Evolutionary conservation across 768 basidiomycete genomes (phyloP).

Genomic region (Mycena floridula): DNA sequence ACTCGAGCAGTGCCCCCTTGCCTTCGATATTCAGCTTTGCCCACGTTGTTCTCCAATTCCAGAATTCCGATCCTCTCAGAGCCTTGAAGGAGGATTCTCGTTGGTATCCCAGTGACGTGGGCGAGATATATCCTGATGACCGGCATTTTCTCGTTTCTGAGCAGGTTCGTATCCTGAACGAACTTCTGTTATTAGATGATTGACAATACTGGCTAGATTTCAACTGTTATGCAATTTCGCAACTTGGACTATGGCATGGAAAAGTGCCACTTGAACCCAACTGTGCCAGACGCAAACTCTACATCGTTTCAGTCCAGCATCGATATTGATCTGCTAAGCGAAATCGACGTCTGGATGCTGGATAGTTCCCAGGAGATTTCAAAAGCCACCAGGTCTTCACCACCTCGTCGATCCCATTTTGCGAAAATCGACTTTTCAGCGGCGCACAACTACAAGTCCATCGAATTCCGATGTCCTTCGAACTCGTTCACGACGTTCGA

Average conservation of each 20-base stretch:
- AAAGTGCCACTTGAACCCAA: background rate
- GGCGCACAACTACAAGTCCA: no score
- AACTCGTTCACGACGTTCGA: no score
- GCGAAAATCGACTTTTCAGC: background rate
- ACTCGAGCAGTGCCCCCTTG: background rate
- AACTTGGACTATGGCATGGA: background rate
- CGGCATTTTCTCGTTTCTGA: slow-evolving; percentile 1
- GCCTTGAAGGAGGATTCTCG: background rate
- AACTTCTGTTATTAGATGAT: no score
- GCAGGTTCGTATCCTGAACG: slow-evolving; percentile 4
- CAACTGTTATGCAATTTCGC: slow-evolving; percentile 2
- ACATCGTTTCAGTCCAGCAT: background rate
- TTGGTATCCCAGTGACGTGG: background rate
- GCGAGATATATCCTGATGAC: slow-evolving; percentile 3
- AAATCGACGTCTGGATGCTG: background rate
- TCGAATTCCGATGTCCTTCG: no score
- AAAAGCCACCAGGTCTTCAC: background rate
- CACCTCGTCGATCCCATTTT: background rate
- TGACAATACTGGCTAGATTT: background rate
- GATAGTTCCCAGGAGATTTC: background rate
- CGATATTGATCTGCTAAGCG: background rate
- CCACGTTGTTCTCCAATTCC: slow-evolving; percentile 4
- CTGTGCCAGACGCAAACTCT: background rate
- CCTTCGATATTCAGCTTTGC: slow-evolving; percentile 1
- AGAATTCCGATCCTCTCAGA: background rate